Percentiles rank a stretch among this genome's conserved stretches.
phyloP scores from a whole-genome alignment of 1,139 yeast genomes.

The Tardiomyces blankii region DNA sequence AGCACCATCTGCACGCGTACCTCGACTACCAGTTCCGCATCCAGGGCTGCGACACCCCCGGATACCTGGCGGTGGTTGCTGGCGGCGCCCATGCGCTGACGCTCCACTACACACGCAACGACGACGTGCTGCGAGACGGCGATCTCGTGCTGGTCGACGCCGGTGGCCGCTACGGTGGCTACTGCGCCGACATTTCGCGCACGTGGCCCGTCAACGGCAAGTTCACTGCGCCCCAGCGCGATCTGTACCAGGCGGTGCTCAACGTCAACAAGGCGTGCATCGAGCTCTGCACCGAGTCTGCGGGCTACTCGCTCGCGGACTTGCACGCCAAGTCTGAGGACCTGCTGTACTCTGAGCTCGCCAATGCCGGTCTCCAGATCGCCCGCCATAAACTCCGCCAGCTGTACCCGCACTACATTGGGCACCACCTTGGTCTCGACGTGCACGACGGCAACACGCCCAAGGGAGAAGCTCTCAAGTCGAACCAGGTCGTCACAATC shows the following conservation, averaged over 20 bases:
- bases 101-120: slow-evolving; percentile 85
- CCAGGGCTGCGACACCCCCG: slow-evolving; percentile 84
- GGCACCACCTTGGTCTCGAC: slow-evolving; percentile 90
- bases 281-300: slow-evolving; percentile 44
- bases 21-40: slow-evolving; percentile 72
- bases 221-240: slow-evolving; percentile 70
- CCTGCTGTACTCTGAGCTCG: slow-evolving; percentile 49
- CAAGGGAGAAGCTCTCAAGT: slow-evolving; percentile 39
- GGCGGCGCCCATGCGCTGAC: slow-evolving; percentile 80
- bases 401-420: slow-evolving; percentile 88
- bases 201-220: slow-evolving; percentile 84
- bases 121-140: slow-evolving; percentile 59
- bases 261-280: slow-evolving; percentile 76
- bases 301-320: slow-evolving; percentile 53
- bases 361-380: slow-evolving; percentile 53
- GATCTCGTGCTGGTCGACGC: slow-evolving; percentile 93
- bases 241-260: slow-evolving; percentile 78
- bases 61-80: slow-evolving; percentile 94
- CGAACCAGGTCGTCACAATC: slow-evolving; percentile 58
- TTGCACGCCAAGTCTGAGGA: slow-evolving; percentile 61
- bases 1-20: slow-evolving; percentile 69
- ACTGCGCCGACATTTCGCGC: slow-evolving; percentile 90
- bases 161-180: slow-evolving; percentile 89
- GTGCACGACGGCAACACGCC: slow-evolving; percentile 69
- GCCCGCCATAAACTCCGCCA: slow-evolving; percentile 17